phyloP scores from a whole-genome alignment of 768 basidiomycete species.

The Pulveroboletus ravenelii region DNA sequence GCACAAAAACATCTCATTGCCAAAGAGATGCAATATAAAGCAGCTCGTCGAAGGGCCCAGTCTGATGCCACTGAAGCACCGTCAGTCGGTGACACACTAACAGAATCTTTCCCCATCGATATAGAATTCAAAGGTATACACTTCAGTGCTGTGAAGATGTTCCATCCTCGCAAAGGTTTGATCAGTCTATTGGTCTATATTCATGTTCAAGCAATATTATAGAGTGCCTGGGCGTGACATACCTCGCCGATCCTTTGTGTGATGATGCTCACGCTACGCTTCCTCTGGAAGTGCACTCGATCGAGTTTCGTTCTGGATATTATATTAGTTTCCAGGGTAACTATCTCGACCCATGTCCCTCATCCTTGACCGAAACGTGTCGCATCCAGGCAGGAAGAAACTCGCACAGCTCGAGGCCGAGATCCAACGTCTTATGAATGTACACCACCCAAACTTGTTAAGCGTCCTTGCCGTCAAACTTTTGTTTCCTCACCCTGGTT shows the following conservation, averaged over 20 bases:
- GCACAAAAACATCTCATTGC: conserved; percentile 47
- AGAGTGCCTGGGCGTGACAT: conserved; percentile 65
- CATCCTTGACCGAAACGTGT: not conserved
- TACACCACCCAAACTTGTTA: conserved; percentile 65
- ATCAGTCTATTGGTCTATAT: conserved; percentile 1
- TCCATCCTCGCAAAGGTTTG: conserved; percentile 65
- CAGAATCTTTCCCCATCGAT: conserved; percentile 56
- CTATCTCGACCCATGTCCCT: not conserved
- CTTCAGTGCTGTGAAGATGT: conserved; percentile 66
- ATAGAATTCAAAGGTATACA: conserved; percentile 54
- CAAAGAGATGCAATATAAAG: conserved; percentile 46
- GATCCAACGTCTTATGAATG: conserved; percentile 51
- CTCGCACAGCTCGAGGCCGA: conserved; percentile 63
- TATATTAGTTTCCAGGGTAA: conserved; percentile 63
- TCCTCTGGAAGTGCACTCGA: conserved; percentile 63
- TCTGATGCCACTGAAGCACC: conserved; percentile 71
- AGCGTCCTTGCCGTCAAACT: conserved; percentile 66
- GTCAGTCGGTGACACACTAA: conserved; percentile 43
- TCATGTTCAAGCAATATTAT: not conserved
- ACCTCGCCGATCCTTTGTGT: conserved; percentile 71
- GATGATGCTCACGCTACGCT: conserved; percentile 56
- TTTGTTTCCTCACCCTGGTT: conserved; percentile 43
- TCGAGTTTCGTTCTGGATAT: conserved; percentile 64
- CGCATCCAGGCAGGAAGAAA: conserved; percentile 55
- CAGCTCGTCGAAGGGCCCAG: conserved; percentile 56